Evolutionary conservation across 2,329 filamentous ascomycete genomes (phyloP).

Genomic region (Emergomyces orientalis): DNA sequence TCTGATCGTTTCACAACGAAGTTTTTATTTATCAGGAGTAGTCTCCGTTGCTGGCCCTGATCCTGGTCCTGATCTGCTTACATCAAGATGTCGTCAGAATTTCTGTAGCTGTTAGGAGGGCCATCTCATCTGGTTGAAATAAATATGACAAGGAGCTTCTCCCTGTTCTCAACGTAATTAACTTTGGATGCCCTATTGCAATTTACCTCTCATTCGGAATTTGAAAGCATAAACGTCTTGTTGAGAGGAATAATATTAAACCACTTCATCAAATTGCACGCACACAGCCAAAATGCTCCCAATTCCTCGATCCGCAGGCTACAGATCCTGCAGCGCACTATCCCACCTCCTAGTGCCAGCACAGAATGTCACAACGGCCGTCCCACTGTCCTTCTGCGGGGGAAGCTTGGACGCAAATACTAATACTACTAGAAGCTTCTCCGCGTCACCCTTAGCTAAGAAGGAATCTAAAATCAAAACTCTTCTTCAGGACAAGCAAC

Average conservation of each 20-base stretch:
- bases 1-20: too few species aligned
- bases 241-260: not conserved
- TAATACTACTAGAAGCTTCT: not conserved
- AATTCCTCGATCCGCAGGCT: not conserved
- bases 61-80: not conserved
- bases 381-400: not conserved
- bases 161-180: not conserved
- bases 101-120: not conserved
- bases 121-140: not conserved
- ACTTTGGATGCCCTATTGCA: not conserved
- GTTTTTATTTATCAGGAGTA: too few species aligned
- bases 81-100: conserved; percentile 2
- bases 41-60: not conserved
- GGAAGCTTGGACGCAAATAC: not conserved
- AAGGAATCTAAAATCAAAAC: conserved; percentile 20
- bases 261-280: not conserved
- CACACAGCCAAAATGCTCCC: not conserved
- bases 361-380: not conserved
- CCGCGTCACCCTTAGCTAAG: not conserved
- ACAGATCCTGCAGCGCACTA: not conserved
- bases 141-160: not conserved
- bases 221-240: not conserved
- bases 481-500: conserved; percentile 42
- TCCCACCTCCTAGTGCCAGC: not conserved
- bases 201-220: not conserved